A percentile compares a stretch with the other conserved stretches of the same genome.
phyloP scores from a whole-genome alignment of 2,329 filamentous ascomycete species.

The Claviceps arundinis region DNA sequence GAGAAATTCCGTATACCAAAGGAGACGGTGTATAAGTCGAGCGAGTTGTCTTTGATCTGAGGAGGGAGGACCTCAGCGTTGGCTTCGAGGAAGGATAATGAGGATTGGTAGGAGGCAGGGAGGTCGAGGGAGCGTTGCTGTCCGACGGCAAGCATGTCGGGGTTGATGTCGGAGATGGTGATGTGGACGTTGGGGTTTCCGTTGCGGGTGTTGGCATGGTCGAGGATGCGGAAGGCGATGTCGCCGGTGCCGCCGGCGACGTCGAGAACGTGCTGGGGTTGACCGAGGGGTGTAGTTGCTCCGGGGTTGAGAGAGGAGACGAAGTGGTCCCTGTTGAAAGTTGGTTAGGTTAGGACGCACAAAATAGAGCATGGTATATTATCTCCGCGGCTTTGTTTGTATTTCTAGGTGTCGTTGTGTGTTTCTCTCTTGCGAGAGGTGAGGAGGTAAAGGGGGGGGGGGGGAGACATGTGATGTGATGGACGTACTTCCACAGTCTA shows the following conservation, averaged over 20 bases:
- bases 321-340: constrained; percentile 60
- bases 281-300: constrained; percentile 29
- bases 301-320: constrained; percentile 84
- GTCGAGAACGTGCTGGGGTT: constrained; percentile 68
- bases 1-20: constrained; percentile 98
- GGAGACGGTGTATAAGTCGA: constrained; percentile 93
- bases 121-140: constrained; percentile 57
- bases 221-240: constrained; percentile 91
- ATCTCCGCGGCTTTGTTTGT: background rate
- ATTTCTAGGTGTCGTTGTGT: too few relatives aligned
- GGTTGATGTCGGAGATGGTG: constrained; percentile 92
- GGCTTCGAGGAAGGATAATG: constrained; percentile 69
- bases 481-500: constrained; percentile 69
- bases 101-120: constrained; percentile 39
- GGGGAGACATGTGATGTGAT: constrained; percentile 3
- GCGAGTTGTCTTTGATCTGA: constrained; percentile 50
- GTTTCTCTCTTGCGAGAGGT: background rate
- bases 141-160: constrained; percentile 84
- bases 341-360: background rate
- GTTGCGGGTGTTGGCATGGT: constrained; percentile 73
- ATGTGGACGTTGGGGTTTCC: constrained; percentile 65
- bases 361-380: background rate
- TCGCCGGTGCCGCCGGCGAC: constrained; percentile 95
- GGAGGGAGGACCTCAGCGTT: constrained; percentile 68
- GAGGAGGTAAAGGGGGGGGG: too few relatives aligned